These are phyloP conservation scores for Rubroboletus pulcherrimus DNA, from an alignment of 768 basidiomycete genomes.

Conservation along the genomic window DNA sequence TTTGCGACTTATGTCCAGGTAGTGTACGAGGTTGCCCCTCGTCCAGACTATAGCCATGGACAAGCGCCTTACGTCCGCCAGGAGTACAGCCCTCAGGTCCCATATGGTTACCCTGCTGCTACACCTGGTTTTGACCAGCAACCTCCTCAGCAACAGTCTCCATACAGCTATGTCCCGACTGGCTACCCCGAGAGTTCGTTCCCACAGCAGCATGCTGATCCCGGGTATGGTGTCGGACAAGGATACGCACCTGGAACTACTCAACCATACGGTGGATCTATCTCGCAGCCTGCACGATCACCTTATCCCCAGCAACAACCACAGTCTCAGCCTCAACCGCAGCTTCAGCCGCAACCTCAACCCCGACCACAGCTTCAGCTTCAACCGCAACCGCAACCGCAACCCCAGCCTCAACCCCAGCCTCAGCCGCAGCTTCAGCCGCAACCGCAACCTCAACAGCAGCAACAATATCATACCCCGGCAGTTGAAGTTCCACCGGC, in stretches of 20 bases:
- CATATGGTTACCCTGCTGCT: constrained; percentile 44
- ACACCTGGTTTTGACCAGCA: constrained; percentile 41
- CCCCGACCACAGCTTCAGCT: constrained; percentile 28
- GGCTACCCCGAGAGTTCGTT: constrained; percentile 25
- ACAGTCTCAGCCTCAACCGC: constrained; percentile 21
- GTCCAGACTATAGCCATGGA: constrained; percentile 26
- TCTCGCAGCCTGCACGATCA: constrained; percentile 28
- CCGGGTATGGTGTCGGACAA: constrained; percentile 21
- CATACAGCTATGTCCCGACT: constrained; percentile 24
- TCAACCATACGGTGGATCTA: constrained; percentile 22
- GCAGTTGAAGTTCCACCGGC: constrained; percentile 6
- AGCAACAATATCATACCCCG: constrained; percentile 18
- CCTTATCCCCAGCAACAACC: constrained; percentile 32
- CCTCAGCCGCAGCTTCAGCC: constrained; percentile 26
- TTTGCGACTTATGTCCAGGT: constrained; percentile 5
- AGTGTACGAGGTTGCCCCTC: constrained; percentile 52
- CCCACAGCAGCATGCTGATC: constrained; percentile 27
- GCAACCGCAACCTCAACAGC: constrained; percentile 30
- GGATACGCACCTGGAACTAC: constrained; percentile 16
- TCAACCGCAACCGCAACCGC: constrained; percentile 22
- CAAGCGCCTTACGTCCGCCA: constrained; percentile 27
- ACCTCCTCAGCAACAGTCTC: constrained; percentile 31
- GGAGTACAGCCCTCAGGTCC: constrained; percentile 35
- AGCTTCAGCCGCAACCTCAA: constrained; percentile 28
- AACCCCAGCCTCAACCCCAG: constrained; percentile 7